A percentile compares a stretch with the other conserved stretches of the same genome.
phyloP scores from a whole-genome alignment of 2,329 filamentous ascomycete genomes.

The Ophiostoma populinum region DNA sequence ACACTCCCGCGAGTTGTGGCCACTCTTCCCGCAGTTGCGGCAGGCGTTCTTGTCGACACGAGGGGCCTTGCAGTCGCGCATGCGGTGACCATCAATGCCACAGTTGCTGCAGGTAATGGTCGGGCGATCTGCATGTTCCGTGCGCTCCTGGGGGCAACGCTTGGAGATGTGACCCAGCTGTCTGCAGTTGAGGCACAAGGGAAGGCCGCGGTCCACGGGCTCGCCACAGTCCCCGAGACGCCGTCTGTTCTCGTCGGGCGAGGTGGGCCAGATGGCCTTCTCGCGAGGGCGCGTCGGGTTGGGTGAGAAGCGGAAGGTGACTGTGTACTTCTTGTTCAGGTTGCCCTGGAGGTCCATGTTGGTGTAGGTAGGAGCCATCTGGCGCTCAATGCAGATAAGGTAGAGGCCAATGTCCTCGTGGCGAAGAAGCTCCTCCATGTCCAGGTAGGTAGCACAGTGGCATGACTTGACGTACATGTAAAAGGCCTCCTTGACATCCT shows the following conservation, averaged over 20 bases:
- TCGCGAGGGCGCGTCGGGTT: constrained; percentile 42
- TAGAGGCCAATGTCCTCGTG: constrained; percentile 33
- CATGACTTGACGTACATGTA: constrained; percentile 44
- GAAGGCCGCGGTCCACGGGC: constrained; percentile 38
- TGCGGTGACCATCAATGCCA: constrained; percentile 42
- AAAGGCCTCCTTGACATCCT: constrained; percentile 42
- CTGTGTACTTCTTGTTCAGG: constrained; percentile 43
- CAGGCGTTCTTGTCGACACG: constrained; percentile 48
- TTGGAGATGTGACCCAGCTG: constrained; percentile 46
- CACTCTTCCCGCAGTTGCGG: constrained; percentile 45
- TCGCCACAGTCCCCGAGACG: constrained; percentile 52
- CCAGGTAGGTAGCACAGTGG: constrained; percentile 37
- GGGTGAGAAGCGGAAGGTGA: constrained; percentile 43
- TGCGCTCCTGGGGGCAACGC: constrained; percentile 39
- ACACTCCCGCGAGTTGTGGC: constrained; percentile 34
- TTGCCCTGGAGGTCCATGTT: constrained; percentile 60
- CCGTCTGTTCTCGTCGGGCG: constrained; percentile 39
- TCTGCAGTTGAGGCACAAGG: constrained; percentile 46
- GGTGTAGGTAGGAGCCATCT: constrained; percentile 36
- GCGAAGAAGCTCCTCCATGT: constrained; percentile 45
- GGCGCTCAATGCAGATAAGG: constrained; percentile 44
- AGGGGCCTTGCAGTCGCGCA: constrained; percentile 48
- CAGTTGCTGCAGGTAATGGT: constrained; percentile 50
- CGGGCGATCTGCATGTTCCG: constrained; percentile 24
- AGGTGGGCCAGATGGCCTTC: constrained; percentile 40